Evolutionary conservation across 768 basidiomycete genomes (phyloP).

Genomic region (Astraeus odoratus): DNA sequence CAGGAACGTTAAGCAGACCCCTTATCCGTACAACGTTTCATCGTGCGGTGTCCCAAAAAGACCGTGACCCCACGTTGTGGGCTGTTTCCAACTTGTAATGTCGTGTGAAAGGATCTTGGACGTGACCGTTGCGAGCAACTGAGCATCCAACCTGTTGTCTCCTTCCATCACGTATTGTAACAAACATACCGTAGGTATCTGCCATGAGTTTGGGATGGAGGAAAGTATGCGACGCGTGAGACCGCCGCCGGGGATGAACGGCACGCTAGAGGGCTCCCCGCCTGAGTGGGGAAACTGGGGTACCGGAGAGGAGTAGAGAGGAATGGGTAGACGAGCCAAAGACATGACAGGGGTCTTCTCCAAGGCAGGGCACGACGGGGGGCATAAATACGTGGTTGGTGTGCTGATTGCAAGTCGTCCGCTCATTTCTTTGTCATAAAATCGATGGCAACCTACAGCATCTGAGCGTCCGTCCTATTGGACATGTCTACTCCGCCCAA

Average conservation of each 20-base stretch:
- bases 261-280: slow-evolving; percentile 32
- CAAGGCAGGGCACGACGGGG: slow-evolving; percentile 39
- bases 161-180: slow-evolving; percentile 79
- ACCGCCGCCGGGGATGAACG: slow-evolving; percentile 78
- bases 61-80: slow-evolving; percentile 52
- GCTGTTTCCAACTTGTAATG: slow-evolving; percentile 46
- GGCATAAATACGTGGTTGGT: slow-evolving; percentile 54
- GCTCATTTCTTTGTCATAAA: neutral
- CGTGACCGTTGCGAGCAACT: slow-evolving; percentile 48
- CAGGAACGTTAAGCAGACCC: slow-evolving; percentile 1
- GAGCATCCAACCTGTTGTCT: slow-evolving; percentile 72
- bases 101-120: slow-evolving; percentile 41
- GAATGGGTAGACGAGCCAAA: slow-evolving; percentile 43
- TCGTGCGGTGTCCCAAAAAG: slow-evolving; percentile 72
- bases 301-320: slow-evolving; percentile 46
- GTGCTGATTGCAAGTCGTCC: slow-evolving; percentile 35
- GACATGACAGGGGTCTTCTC: slow-evolving; percentile 35
- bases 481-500: slow-evolving; percentile 71
- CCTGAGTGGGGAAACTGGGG: slow-evolving; percentile 27
- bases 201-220: slow-evolving; percentile 44
- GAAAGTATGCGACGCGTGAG: slow-evolving; percentile 60
- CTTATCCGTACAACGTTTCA: slow-evolving; percentile 62
- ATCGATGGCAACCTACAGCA: slow-evolving; percentile 51
- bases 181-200: slow-evolving; percentile 49
- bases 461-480: slow-evolving; percentile 70